Evolutionary conservation across 306 rosid genomes (phyloP).

Genomic region (Albizia julibrissin): DNA sequence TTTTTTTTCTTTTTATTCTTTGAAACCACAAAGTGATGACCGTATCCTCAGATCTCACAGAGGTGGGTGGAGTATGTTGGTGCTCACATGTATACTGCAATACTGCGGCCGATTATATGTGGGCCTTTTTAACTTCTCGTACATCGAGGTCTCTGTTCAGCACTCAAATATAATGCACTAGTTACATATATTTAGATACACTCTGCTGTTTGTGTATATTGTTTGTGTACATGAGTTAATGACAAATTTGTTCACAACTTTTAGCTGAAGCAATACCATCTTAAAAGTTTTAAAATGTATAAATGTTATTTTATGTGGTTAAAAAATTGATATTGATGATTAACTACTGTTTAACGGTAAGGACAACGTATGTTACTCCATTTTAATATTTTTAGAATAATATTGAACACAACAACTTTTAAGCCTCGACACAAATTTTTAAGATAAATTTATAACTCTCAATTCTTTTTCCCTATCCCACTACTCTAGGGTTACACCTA

Average conservation of each 20-base stretch:
- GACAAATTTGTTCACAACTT: fast-evolving
- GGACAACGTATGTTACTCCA: too few species aligned
- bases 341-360: too few species aligned
- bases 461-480: constrained; percentile 8
- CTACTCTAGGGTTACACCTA: constrained; percentile 5
- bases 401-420: too few species aligned
- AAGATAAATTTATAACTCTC: too few species aligned
- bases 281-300: too few species aligned
- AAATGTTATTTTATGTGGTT: too few species aligned
- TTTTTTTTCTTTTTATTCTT: not conserved
- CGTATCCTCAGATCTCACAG: not conserved
- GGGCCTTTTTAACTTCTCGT: not conserved
- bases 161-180: not conserved
- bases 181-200: not conserved
- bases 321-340: too few species aligned
- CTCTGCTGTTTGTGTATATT: not conserved
- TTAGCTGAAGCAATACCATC: too few species aligned
- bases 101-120: not conserved
- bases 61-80: not conserved
- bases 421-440: too few species aligned
- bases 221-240: not conserved
- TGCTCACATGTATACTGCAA: constrained; percentile 14
- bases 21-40: not conserved
- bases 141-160: constrained; percentile 17
- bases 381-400: too few species aligned